Evolutionary conservation across 805 yeast species (phyloP), one percentile per base, ranked within the genome.

Genomic region (Zygoascus tannicola): DNA sequence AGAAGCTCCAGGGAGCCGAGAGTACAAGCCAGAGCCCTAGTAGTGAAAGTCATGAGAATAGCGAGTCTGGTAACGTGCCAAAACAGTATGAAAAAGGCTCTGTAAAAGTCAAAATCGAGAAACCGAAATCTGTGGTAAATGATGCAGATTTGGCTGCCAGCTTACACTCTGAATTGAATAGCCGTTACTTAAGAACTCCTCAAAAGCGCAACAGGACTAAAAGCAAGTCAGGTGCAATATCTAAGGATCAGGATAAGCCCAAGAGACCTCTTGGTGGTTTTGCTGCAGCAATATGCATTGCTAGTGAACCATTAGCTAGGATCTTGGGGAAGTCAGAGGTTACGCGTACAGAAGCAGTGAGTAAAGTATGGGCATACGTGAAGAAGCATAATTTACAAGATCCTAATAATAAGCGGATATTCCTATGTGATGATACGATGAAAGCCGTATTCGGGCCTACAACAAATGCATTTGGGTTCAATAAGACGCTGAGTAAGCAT

Each of bases 271-370:
- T 26, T 12, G 30, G 30, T 8, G 30, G 30, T 7, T 26, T 26
- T 26, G 30, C 30, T 26, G 30, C 30, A 8, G 12, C 12, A 8
- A 7, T 26, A 12, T 26, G 30, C 12, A 26, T 8, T 7, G 12
- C 30, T 26, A 26, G 30, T 12, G 30, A 26, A 26, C 30, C 30
- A 32, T 66, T 85, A 26, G 67, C 69, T 40, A 67, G 57, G 2
- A 58, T 85, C 14, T 56, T 84, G 5, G 75, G 73, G 1, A 65
- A 54, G 16, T 44, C 57, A 1, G 69, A 68, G 44, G 55, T 76
- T 35, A 70, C 88, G 3, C 64, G 94, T 51, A 78, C 90, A 0
- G 80, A 80, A 56, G 78, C 81, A 15, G 87, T 82, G 7, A 81
- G 81, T 49, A 61, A 61, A 38, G 58, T 83, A 4, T 84, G 94